Percentiles rank a stretch among this genome's conserved stretches.
phyloP scores from a whole-genome alignment of 2,329 filamentous ascomycete genomes.

The Diaporthe batatas region DNA sequence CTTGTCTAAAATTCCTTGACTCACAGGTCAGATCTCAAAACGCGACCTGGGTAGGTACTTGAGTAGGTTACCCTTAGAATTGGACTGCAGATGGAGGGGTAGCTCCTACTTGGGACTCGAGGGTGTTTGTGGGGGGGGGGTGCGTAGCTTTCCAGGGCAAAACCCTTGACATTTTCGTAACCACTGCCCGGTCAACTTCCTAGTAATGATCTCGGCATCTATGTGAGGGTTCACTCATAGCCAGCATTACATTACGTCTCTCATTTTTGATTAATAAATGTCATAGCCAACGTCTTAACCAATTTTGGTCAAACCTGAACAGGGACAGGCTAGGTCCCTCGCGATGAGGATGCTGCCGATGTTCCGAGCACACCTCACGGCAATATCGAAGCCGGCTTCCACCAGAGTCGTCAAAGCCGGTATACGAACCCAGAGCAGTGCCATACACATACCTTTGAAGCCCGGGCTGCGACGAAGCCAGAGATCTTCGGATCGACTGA shows the following conservation, averaged over 20 bases:
- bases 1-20: slow-evolving; percentile 31
- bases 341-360: not conserved
- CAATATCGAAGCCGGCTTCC: not conserved
- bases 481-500: not conserved
- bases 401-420: slow-evolving; percentile 2
- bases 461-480: not conserved
- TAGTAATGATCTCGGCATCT: not conserved
- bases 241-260: not conserved
- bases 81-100: slow-evolving; percentile 22
- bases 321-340: not conserved
- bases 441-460: not conserved
- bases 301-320: not conserved
- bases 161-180: not conserved
- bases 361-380: not conserved
- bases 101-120: not conserved
- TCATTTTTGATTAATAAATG: not conserved
- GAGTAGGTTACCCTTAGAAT: not conserved
- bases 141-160: not conserved
- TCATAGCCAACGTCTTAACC: not conserved
- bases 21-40: slow-evolving; percentile 19
- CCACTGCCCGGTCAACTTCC: not conserved
- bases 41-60: too few relatives aligned
- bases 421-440: slow-evolving; percentile 18
- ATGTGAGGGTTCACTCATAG: not conserved
- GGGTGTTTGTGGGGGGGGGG: not conserved